Base-by-base conservation (phyloP, 352 stramenopile species). In the Phytopythium mirpurense region DNA sequence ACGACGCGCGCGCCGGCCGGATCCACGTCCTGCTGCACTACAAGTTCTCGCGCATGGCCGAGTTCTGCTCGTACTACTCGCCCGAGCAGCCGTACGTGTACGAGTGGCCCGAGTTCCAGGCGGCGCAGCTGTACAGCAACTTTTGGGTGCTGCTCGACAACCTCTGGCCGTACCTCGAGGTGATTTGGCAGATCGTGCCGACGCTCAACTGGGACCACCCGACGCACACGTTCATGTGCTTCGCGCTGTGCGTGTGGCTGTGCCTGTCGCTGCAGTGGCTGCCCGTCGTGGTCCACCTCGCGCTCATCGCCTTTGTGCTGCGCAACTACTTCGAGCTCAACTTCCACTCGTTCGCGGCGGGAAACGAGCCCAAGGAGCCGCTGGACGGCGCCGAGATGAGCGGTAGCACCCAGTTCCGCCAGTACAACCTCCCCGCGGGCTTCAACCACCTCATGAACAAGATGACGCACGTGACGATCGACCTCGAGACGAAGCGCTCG, bases 391-490 rank as follows among this genome's bases (percentile, higher is more conserved):
- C 75, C 11, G 72, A 74, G 32, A 63, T 71, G 31, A 63, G 62
- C 32, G 74, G 63, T 29, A 68, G 68, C 7, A 63, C 67, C 4
- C 77, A 82, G 44, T 88, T 89, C 46, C 76, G 80, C 8, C 78
- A 90, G 65, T 93, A 91, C 63, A 88, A 83, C 36, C 62, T 93
- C 8, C 83, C 83, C 12, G 78, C 78, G 14, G 80, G 83, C n/a
- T 90, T 93, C 60, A 88, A 87, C 51, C 80, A 91, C 53, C 55
- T 93, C 43, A 93, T 90, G 78, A 90, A 93, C 74, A 93, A 93
- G 61, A 93, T 93, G 83, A 91, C 83, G 3, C 80, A 91, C 53
- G 80, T 93, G 26, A 93, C 78, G 23, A 88, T 90, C 29, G 80
- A 93, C 51, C 63, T 83, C 27, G 83, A 93, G 56, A 93, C 83